phyloP scores from a whole-genome alignment of 202 grass and related monocot genomes.

The Bolboschoenoplectus hybrid region DNA sequence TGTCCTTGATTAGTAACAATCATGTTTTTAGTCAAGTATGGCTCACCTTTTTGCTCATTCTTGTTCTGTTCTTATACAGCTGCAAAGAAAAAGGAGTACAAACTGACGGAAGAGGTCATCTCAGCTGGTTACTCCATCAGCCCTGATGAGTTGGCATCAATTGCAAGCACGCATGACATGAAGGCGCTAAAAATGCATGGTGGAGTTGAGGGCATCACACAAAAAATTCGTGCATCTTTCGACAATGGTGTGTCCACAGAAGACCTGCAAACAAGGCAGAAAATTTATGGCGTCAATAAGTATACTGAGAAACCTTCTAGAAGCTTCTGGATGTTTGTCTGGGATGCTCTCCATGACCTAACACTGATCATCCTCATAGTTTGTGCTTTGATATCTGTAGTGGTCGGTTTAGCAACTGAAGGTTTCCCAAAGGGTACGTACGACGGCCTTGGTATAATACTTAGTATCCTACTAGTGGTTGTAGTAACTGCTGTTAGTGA shows the following conservation, averaged over 20 bases:
- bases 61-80: conserved; percentile 41
- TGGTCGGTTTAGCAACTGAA: conserved; percentile 70
- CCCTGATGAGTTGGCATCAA: conserved; percentile 70
- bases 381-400: conserved; percentile 70
- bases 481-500: conserved; percentile 83
- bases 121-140: conserved; percentile 65
- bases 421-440: conserved; percentile 81
- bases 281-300: conserved; percentile 62
- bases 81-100: conserved; percentile 53
- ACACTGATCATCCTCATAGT: conserved; percentile 79
- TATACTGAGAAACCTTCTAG: conserved; percentile 68
- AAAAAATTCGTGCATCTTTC: conserved; percentile 52
- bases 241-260: conserved; percentile 45
- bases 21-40: not conserved
- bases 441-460: conserved; percentile 77
- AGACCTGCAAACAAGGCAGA: conserved; percentile 60
- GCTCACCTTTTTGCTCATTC: not conserved
- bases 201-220: conserved; percentile 57
- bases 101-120: conserved; percentile 58
- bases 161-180: conserved; percentile 62
- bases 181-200: conserved; percentile 65
- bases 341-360: conserved; percentile 81
- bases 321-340: conserved; percentile 80
- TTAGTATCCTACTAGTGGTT: conserved; percentile 79
- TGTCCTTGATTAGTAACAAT: not conserved